Conservation (phyloP, 345 rosid species). For the Euclidium syriacum region DNA sequence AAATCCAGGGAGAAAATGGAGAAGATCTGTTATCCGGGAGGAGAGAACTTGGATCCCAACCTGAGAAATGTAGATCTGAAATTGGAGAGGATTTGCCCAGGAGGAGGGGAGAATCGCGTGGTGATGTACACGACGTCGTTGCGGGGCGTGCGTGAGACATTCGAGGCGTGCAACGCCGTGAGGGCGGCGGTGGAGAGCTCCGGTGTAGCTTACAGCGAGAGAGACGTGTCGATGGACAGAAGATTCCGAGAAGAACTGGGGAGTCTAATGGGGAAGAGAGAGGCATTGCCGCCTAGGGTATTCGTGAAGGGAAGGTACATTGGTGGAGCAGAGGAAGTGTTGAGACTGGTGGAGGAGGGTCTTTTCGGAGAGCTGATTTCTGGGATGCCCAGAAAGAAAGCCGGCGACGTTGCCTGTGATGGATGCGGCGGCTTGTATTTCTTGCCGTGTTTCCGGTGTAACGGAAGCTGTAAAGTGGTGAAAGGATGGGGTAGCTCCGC, state of each 20-base stretch:
- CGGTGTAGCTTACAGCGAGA: conserved; percentile 48
- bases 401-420: conserved; percentile 37
- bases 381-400: conserved; percentile 48
- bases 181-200: conserved; percentile 50
- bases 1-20: conserved; percentile 16
- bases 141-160: conserved; percentile 71
- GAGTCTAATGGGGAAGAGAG: conserved; percentile 39
- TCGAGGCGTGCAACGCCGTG: conserved; percentile 73
- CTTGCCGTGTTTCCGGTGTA: conserved; percentile 70
- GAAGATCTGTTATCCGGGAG: conserved; percentile 38
- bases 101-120: conserved; percentile 52
- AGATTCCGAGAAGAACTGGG: conserved; percentile 66
- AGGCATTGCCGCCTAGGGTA: conserved; percentile 54
- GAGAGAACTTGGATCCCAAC: conserved; percentile 41
- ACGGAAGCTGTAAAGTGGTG: conserved; percentile 69
- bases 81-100: conserved; percentile 43
- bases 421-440: conserved; percentile 72
- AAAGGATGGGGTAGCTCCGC: conserved; percentile 30
- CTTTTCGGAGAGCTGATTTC: conserved; percentile 46
- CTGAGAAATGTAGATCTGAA: neutral
- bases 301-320: conserved; percentile 72
- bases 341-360: conserved; percentile 62
- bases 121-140: conserved; percentile 79
- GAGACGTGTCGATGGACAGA: conserved; percentile 82
- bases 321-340: conserved; percentile 87